phyloP scores from a whole-genome alignment of 108 stramenopile species.

The Hondaea fermentalgiana region DNA sequence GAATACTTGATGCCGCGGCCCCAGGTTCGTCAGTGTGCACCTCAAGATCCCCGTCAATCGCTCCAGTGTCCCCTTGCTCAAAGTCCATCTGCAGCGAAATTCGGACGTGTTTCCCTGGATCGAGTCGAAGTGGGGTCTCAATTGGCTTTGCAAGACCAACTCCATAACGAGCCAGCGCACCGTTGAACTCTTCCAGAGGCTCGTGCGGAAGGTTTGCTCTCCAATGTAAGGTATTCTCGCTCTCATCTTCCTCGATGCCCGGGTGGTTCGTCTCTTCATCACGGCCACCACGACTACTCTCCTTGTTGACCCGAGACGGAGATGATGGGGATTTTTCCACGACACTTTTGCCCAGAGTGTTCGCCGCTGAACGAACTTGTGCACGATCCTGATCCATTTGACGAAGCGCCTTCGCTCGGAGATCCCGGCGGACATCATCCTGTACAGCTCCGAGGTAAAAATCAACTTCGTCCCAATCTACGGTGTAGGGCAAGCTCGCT shows the following conservation, averaged over 20 bases:
- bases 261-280: no score
- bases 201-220: no score
- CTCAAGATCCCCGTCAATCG: not conserved
- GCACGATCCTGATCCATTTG: not conserved
- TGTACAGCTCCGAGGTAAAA: not conserved
- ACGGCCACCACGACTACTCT: no score
- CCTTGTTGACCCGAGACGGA: no score
- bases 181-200: not conserved
- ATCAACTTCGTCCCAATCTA: conserved; percentile 11
- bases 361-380: not conserved
- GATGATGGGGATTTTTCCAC: no score
- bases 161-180: not conserved
- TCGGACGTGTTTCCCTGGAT: not conserved
- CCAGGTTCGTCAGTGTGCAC: not conserved
- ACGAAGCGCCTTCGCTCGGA: not conserved
- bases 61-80: not conserved
- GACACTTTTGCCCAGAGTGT: no score
- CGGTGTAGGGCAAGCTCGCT: no score
- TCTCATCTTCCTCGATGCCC: no score
- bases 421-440: not conserved
- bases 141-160: not conserved
- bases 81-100: not conserved
- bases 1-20: not conserved
- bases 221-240: no score
- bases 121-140: not conserved